Percentiles rank a stretch among this genome's conserved stretches.
Conservation (phyloP, 805 yeast species). For the Scheffersomyces spartinae region DNA sequence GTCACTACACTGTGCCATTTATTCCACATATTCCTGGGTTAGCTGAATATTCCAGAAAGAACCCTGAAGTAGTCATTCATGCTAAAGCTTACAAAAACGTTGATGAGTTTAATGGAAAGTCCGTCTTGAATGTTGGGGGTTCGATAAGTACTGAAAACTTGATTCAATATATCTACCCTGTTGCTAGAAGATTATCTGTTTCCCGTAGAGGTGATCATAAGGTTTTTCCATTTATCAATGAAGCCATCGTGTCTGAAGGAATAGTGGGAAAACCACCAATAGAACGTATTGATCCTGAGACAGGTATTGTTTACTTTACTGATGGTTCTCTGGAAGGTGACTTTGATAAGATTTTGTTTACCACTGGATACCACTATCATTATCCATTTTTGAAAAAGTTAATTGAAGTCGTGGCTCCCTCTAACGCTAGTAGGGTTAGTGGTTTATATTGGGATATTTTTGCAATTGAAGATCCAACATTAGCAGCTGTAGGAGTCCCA, state of each 20-base stretch:
- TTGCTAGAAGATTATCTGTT: slow-evolving; percentile 14
- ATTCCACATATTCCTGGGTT: slow-evolving; percentile 48
- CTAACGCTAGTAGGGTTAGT: slow-evolving; percentile 19
- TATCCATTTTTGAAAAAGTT: slow-evolving; percentile 27
- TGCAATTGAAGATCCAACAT: slow-evolving; percentile 29
- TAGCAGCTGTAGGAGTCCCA: slow-evolving; percentile 29
- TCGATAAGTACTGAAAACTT: slow-evolving; percentile 31
- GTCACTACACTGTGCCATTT: slow-evolving; percentile 52
- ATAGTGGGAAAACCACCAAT: slow-evolving; percentile 18
- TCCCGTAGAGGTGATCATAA: slow-evolving; percentile 16
- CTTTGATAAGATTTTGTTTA: slow-evolving; percentile 31
- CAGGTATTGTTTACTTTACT: slow-evolving; percentile 13
- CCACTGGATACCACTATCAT: slow-evolving; percentile 42
- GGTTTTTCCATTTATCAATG: slow-evolving; percentile 23
- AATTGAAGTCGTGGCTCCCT: slow-evolving; percentile 12
- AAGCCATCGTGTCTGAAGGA: slow-evolving; percentile 24
- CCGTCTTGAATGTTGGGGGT: slow-evolving; percentile 33
- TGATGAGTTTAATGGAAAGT: slow-evolving; percentile 27
- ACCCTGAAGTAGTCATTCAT: slow-evolving; percentile 42
- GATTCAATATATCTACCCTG: slow-evolving; percentile 26
- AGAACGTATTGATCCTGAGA: slow-evolving; percentile 9
- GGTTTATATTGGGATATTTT: slow-evolving; percentile 29
- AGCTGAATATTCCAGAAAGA: slow-evolving; percentile 28
- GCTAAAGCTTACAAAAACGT: slow-evolving; percentile 44
- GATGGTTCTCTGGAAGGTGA: slow-evolving; percentile 14